Conservation (phyloP, 2,329 filamentous ascomycete species). For the Paraphaeosphaeria sporulosa region DNA sequence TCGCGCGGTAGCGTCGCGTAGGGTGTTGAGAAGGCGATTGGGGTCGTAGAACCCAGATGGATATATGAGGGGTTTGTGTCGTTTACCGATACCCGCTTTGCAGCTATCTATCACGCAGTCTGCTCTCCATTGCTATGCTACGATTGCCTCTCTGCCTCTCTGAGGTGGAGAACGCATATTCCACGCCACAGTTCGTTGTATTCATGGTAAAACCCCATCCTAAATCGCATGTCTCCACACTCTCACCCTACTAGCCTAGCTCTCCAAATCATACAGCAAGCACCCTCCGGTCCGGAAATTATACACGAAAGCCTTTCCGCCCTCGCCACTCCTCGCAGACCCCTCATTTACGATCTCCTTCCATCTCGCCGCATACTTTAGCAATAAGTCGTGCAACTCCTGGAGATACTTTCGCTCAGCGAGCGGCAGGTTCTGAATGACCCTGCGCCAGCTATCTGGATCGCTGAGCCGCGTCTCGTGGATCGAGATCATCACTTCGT, state of each 20-base stretch:
- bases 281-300: slow-evolving; percentile 87
- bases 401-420: slow-evolving; percentile 82
- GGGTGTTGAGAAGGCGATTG: too few relatives aligned
- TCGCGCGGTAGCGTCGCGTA: too few relatives aligned
- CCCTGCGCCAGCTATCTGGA: slow-evolving; percentile 80
- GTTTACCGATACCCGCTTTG: too few relatives aligned
- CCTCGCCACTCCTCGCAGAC: slow-evolving; percentile 54
- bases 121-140: too few relatives aligned
- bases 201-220: too few relatives aligned
- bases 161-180: too few relatives aligned
- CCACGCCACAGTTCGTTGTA: too few relatives aligned
- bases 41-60: too few relatives aligned
- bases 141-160: too few relatives aligned
- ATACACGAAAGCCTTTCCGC: slow-evolving; percentile 83
- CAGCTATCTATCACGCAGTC: too few relatives aligned
- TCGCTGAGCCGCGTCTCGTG: slow-evolving; percentile 78
- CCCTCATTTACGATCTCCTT: slow-evolving; percentile 50
- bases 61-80: too few relatives aligned
- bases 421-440: slow-evolving; percentile 79
- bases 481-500: slow-evolving; percentile 80
- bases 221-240: too few relatives aligned
- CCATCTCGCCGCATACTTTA: slow-evolving; percentile 67
- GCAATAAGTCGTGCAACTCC: slow-evolving; percentile 80
- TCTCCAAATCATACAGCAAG: slow-evolving; percentile 81
- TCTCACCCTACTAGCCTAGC: slow-evolving; percentile 13